Base-by-base conservation (phyloP, 139 green algal genomes). In the Chlorella sp. region DNA sequence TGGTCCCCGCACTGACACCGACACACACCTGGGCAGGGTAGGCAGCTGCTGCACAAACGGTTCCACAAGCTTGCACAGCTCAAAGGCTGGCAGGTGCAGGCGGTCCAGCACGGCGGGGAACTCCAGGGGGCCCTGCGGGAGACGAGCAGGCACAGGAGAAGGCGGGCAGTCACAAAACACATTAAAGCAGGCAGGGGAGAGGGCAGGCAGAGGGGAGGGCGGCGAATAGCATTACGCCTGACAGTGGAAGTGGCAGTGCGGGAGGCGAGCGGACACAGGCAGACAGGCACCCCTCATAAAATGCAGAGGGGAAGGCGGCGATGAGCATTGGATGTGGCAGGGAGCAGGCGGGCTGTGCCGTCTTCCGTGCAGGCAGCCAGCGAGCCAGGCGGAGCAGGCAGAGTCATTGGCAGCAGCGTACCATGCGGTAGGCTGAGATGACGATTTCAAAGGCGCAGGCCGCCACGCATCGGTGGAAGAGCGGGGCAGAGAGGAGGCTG, bases 21-120 rank as follows among this genome's bases (percentile, higher is more conserved):
- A 24, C 21, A 36, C 84, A 26, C 83, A 89, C 92, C 89, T 75
- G 12, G 95, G 95, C 89, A 97, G 32, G 3, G 37, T 80, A 1
- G 91, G 81, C 73, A 94, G 76, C 75, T 94, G 85, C 32, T 85
- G 89, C 3, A 98, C 93, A 86, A 98, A 97, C 0, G 91, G 73
- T 22, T 94, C 91, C 39, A 97, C 92, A 28, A 97, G 89, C 91
- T 97, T 98, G 76, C 73, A 92, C n/a, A 98, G 64, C 90, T 98
- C 96, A 92, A 98, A 98, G 2, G 96, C 92, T 26, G 92, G 92
- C 24, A 97, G 89, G 30, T 86, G 60, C 34, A 97, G 91, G 37
- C 61, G 75, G 24, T 95, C 91, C 90, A 97, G 89, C 22, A 95
- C 83, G 22, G 90, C 83, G 3, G 93, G 93, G 71, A 95, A 95